Base-by-base conservation (phyloP, 495 filamentous ascomycete genomes). In the Bathelium albidoporum region DNA sequence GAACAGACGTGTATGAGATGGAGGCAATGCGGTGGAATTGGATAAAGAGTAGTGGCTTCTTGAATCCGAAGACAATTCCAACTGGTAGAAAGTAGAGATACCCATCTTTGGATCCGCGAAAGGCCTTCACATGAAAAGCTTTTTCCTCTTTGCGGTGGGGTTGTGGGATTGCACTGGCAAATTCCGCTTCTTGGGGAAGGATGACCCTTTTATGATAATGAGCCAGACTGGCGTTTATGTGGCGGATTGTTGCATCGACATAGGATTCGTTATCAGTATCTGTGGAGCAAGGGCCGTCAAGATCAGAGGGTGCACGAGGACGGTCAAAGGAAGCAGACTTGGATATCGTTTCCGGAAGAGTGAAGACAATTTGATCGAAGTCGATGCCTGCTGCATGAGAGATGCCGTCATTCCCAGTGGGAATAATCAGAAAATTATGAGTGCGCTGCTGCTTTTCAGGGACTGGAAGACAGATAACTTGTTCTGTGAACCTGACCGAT, bases 61-160 rank as follows among this genome's bases (percentile, higher is more conserved):
- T 96, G 82, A 96, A 97, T 0, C 85, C 91, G 80, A 89, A 98
- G 32, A 98, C 72, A 53, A 98, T 93, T 1, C 94, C 94, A 24
- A 81, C 86, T 45, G 87, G 83, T 7, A 97, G 79, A 71, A 97
- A 88, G 75, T 95, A 97, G 12, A 98, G 80, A 65, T 86, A 98
- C 12, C 94, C 87, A 73, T 98, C 94, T 81, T 98, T 98, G 68
- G 85, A 92, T 1, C 94, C 94, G 44, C 91, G 82, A 77, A 91
- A 92, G 1, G 87, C 91, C 70, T 93, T 96, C 22, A 95, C 85
- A 72, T 95, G 89, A 66, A 88, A 92, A n/a, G 90, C 91, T 69
- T 88, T 89, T 73, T 97, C 94, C 29, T 84, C 84, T 65, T 95
- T 95, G 16, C 92, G 81, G 69, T 96, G 89, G n/a, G 87, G 77